A percentile compares a stretch with the other conserved stretches of the same genome.
These are phyloP conservation scores for Mediolabrus comicus DNA, from an alignment of 108 stramenopile species.

Conservation along the genomic window DNA sequence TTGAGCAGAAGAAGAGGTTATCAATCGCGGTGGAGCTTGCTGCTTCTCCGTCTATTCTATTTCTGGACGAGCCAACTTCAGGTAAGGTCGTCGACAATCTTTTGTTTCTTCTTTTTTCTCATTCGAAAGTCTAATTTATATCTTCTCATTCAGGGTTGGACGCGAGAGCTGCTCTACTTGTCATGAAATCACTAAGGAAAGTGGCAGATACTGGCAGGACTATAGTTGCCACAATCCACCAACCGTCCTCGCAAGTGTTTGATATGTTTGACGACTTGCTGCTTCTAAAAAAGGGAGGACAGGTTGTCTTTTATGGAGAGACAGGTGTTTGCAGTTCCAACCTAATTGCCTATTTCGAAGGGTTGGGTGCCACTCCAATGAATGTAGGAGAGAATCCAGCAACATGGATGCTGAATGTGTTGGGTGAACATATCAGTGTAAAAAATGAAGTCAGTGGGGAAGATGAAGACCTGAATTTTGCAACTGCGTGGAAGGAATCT, in stretches of 20 bases:
- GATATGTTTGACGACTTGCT: slow-evolving; percentile 55
- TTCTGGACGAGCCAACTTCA: slow-evolving; percentile 48
- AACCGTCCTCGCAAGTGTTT: slow-evolving; percentile 59
- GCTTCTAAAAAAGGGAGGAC: slow-evolving; percentile 58
- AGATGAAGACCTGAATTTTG: slow-evolving; percentile 22
- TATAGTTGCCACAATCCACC: slow-evolving; percentile 68
- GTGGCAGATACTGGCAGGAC: slow-evolving; percentile 58
- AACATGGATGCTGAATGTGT: slow-evolving; percentile 82
- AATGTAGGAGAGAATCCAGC: slow-evolving; percentile 69
- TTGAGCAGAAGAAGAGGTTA: slow-evolving; percentile 77
- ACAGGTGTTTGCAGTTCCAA: slow-evolving; percentile 43
- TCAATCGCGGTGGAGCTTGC: slow-evolving; percentile 79
- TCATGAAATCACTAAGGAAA: slow-evolving; percentile 48
- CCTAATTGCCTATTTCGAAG: slow-evolving; percentile 56
- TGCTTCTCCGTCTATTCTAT: slow-evolving; percentile 67
- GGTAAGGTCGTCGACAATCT: slow-evolving; percentile 2
- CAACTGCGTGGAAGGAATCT: slow-evolving; percentile 23
- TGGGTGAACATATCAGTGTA: slow-evolving; percentile 21
- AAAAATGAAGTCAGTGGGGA: slow-evolving; percentile 29
- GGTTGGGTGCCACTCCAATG: slow-evolving; percentile 27
- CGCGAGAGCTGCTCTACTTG: slow-evolving; percentile 60
- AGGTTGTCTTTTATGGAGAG: slow-evolving; percentile 62
- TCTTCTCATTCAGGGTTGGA: slow-evolving; percentile 72
- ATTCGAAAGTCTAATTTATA: neutral
- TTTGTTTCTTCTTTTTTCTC: neutral